These are phyloP conservation scores for Sugiyamaella mastotermitis DNA, from an alignment of 805 yeast species.

Conservation along the genomic window DNA sequence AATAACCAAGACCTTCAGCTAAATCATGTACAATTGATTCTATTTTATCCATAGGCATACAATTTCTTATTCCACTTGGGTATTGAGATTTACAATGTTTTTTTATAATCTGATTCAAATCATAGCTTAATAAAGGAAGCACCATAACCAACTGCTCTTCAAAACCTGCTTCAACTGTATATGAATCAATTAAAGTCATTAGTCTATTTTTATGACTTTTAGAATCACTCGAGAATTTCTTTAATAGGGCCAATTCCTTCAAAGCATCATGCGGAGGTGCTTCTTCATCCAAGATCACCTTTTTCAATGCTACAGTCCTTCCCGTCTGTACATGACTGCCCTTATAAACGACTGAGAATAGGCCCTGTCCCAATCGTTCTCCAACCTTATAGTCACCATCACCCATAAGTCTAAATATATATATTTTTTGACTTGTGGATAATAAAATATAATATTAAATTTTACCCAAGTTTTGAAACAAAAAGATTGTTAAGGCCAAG, in stretches of 20 bases:
- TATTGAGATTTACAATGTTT: slow-evolving; percentile 30
- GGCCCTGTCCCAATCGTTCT: slow-evolving; percentile 36
- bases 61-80: slow-evolving; percentile 31
- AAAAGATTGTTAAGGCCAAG: too few species aligned
- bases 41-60: slow-evolving; percentile 34
- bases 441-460: too few species aligned
- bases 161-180: slow-evolving; percentile 4
- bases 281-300: slow-evolving; percentile 44
- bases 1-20: slow-evolving; percentile 20
- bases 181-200: not conserved
- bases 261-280: slow-evolving; percentile 48
- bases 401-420: too few species aligned
- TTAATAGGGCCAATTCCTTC: slow-evolving; percentile 40
- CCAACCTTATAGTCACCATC: too few species aligned
- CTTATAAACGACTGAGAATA: slow-evolving; percentile 38
- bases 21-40: slow-evolving; percentile 19
- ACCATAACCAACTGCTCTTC: slow-evolving; percentile 33
- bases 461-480: too few species aligned
- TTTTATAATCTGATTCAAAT: slow-evolving; percentile 34
- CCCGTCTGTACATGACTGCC: slow-evolving; percentile 18
- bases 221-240: slow-evolving; percentile 10
- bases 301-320: slow-evolving; percentile 39
- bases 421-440: too few species aligned
- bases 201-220: not conserved
- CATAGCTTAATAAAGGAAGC: slow-evolving; percentile 36